Base-by-base conservation (phyloP, 805 yeast species). In the Barnettozyma vustinii region DNA sequence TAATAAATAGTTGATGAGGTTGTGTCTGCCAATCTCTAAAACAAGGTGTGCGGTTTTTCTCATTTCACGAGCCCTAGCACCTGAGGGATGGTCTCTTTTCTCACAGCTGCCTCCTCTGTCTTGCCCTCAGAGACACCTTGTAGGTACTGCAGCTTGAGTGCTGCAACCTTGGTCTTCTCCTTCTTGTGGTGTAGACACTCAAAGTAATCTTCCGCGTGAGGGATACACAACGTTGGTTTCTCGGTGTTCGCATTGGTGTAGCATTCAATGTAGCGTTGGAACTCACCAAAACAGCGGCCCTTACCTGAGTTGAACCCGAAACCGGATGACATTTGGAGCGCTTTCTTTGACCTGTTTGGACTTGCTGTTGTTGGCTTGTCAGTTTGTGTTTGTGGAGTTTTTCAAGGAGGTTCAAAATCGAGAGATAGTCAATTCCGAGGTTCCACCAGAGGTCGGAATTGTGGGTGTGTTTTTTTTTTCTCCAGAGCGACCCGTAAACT, bases 151-250 rank as follows among this genome's bases (percentile, higher is more conserved):
- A 47, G 49, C 46, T 61, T 59, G 25, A 66, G 59, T 27, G 57
- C 42, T 9, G 52, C 42, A 16, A 56, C 56, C 46, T 65, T 55
- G 49, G 54, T 51, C 44, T 57, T 67, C 60, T 72, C 80, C 59
- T 74, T 74, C 16, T 59, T 63, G 60, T 75, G 79, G 58, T 71
- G 76, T 42, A 76, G 66, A 56, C 80, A 76, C 62, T 76, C 80
- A 44, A 64, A 60, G 64, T 75, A 76, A 57, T 75, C 80, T 46
- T 70, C 76, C 18, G 72, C 69, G 43, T 63, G 57, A n/a, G 69
- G 68, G 33, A 60, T 59, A 62, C 80, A 75, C 50, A 69, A 63
- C 16, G 54, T 49, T 25, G 69, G 64, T 47, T 65, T 65, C 35
- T 60, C 56, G 8, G 74, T 70, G 27, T 58, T 58, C 39, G 65